phyloP scores from a whole-genome alignment of 148 eudicot species.

The Fagopyrum esculentum region DNA sequence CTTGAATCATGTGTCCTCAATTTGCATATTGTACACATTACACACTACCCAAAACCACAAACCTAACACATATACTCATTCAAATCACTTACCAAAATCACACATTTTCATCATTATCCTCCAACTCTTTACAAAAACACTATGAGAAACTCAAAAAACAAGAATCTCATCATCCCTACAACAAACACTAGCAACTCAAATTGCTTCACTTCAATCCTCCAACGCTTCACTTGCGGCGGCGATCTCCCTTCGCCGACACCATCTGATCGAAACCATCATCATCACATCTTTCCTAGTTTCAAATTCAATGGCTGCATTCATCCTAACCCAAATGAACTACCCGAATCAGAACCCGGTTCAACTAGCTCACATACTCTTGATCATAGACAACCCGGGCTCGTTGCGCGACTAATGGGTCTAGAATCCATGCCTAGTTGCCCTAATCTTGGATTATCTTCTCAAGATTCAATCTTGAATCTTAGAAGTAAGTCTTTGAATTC shows the following conservation, averaged over 20 bases:
- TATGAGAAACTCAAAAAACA: neutral
- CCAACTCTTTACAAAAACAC: neutral
- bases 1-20: neutral
- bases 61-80: neutral
- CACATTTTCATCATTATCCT: neutral
- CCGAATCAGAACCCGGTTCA: neutral
- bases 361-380: neutral
- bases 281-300: neutral
- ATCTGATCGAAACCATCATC: neutral
- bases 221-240: neutral
- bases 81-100: neutral
- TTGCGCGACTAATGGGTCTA: constrained; percentile 63
- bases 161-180: neutral
- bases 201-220: constrained; percentile 3
- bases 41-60: constrained; percentile 10
- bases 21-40: constrained; percentile 1
- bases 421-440: constrained; percentile 35
- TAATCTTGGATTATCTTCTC: neutral
- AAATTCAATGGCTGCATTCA: constrained; percentile 2
- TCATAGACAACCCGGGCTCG: constrained; percentile 32
- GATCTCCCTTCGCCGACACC: neutral
- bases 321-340: neutral
- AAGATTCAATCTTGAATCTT: constrained; percentile 24
- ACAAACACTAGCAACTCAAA: neutral
- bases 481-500: constrained; percentile 53